Conservation (phyloP, 495 filamentous ascomycete genomes). For the Penicillium dipodomyicola region DNA sequence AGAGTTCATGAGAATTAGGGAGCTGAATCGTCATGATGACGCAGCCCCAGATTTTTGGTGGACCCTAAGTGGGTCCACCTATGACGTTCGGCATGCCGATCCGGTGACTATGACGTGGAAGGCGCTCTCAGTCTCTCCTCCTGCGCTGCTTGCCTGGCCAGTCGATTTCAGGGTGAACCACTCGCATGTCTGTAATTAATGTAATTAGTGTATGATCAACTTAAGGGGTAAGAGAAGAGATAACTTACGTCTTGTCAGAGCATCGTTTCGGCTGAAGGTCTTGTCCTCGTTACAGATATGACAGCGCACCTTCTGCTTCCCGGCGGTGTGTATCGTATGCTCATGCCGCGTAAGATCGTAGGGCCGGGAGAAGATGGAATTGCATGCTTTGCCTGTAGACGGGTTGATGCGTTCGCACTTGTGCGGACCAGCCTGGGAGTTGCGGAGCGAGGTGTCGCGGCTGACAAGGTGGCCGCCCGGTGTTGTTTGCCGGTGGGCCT, state of each 20-base stretch:
- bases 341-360: conserved; percentile 98
- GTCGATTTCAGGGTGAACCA: conserved; percentile 83
- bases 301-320: conserved; percentile 94
- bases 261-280: conserved; percentile 91
- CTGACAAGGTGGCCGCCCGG: conserved; percentile 42
- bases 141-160: conserved; percentile 65
- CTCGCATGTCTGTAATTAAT: conserved; percentile 62
- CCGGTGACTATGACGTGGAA: conserved; percentile 7
- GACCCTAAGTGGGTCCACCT: conserved; percentile 2
- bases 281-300: conserved; percentile 96
- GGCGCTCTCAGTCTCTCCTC: conserved; percentile 36
- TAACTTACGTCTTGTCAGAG: conserved; percentile 64
- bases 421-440: conserved; percentile 85
- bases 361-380: conserved; percentile 91
- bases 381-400: conserved; percentile 93
- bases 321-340: conserved; percentile 93
- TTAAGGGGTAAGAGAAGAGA: neutral
- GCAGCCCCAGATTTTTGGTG: conserved; percentile 12
- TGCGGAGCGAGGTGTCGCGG: conserved; percentile 58
- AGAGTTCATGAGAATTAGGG: conserved; percentile 22
- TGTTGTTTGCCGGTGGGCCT: conserved; percentile 73
- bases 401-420: conserved; percentile 91
- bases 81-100: conserved; percentile 28
- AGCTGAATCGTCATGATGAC: conserved; percentile 21
- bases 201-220: conserved; percentile 10